Evolutionary conservation across 2,329 filamentous ascomycete genomes (phyloP).

Genomic region (Neonectria sp.): DNA sequence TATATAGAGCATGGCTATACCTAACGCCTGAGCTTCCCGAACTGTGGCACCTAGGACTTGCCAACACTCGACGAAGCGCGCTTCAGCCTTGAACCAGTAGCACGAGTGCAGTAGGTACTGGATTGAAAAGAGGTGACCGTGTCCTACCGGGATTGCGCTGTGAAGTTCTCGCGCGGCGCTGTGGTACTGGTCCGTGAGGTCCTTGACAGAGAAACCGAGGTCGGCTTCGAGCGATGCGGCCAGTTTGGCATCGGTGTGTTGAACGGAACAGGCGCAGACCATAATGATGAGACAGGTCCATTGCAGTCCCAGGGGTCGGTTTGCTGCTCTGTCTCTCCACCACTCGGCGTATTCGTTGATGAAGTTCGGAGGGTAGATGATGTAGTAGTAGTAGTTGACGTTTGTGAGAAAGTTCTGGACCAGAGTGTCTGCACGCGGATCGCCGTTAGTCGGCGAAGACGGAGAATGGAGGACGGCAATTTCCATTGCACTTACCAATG

Average conservation of each 20-base stretch:
- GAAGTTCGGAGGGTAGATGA: conserved; percentile 55
- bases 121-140: conserved; percentile 52
- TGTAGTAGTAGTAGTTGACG: conserved; percentile 58
- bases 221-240: conserved; percentile 50
- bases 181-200: conserved; percentile 52
- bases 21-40: conserved; percentile 54
- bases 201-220: conserved; percentile 46
- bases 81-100: conserved; percentile 57
- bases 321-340: conserved; percentile 50
- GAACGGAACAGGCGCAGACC: conserved; percentile 56
- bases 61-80: conserved; percentile 56
- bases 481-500: conserved; percentile 46
- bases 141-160: conserved; percentile 51
- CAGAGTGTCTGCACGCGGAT: conserved; percentile 48
- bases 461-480: background rate
- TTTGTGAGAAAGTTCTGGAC: conserved; percentile 57
- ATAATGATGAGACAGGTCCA: conserved; percentile 58
- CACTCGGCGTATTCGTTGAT: conserved; percentile 54
- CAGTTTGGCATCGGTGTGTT: conserved; percentile 52
- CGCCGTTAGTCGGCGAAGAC: conserved; percentile 10
- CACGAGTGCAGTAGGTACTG: conserved; percentile 56
- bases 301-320: conserved; percentile 52
- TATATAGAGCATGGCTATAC: conserved; percentile 35
- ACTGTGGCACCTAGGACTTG: conserved; percentile 54
- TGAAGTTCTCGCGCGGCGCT: conserved; percentile 51